phyloP scores from a whole-genome alignment of 2,329 filamentous ascomycete species.

The Dryadomyces quercus-mongolicae region DNA sequence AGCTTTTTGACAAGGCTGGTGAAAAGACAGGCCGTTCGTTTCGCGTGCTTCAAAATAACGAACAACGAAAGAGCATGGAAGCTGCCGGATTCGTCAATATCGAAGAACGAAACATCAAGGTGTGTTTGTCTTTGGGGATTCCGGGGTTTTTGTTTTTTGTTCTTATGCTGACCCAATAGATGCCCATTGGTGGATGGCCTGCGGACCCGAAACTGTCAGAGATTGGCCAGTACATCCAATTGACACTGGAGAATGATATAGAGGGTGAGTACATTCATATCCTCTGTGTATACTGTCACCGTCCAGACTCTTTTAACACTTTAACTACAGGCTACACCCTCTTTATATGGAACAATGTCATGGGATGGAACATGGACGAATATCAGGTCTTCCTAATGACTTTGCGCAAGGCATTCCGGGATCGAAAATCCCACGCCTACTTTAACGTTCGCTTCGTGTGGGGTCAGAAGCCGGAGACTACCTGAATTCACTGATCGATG shows the following conservation, averaged over 20 bases:
- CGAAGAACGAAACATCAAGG: neutral
- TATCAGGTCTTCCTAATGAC: slow-evolving; percentile 1
- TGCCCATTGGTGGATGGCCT: slow-evolving; percentile 1
- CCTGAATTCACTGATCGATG: too few relatives aligned
- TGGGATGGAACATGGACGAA: slow-evolving; percentile 12
- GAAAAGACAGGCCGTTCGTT: slow-evolving; percentile 1
- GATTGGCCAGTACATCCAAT: slow-evolving; percentile 1
- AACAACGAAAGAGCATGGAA: slow-evolving; percentile 1
- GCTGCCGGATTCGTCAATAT: slow-evolving; percentile 29
- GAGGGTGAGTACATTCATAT: slow-evolving; percentile 9
- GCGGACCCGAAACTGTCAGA: neutral
- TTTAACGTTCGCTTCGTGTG: neutral
- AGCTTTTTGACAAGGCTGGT: slow-evolving; percentile 4
- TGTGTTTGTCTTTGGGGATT: neutral
- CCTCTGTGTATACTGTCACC: neutral
- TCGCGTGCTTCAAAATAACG: neutral
- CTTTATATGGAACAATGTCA: slow-evolving; percentile 10
- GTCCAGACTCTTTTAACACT: neutral
- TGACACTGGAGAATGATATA: slow-evolving; percentile 3
- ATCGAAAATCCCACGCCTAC: neutral
- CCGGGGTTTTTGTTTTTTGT: too few relatives aligned
- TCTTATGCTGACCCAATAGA: neutral
- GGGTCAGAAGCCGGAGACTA: neutral
- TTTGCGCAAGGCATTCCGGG: neutral
- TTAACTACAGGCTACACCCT: slow-evolving; percentile 5